phyloP scores from a whole-genome alignment of 768 basidiomycete genomes.

The Calocybe gangraenosa region DNA sequence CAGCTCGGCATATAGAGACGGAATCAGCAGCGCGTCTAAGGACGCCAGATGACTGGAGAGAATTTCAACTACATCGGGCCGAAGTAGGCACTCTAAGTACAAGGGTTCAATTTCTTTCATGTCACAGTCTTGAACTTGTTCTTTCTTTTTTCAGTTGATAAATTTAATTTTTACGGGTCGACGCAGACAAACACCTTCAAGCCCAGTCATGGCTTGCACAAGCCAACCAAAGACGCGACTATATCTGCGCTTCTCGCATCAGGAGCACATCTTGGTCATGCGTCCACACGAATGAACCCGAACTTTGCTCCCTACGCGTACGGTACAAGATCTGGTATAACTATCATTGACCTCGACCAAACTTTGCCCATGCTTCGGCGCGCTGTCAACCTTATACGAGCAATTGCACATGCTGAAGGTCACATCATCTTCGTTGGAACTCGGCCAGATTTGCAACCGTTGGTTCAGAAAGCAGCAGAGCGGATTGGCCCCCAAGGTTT shows the following conservation, averaged over 20 bases:
- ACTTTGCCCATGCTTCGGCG: conserved; percentile 89
- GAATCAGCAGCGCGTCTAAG: conserved; percentile 28
- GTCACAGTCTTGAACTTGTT: conserved; percentile 6
- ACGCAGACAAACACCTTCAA: conserved; percentile 69
- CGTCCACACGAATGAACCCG: conserved; percentile 78
- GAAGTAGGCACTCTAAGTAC: conserved; percentile 53
- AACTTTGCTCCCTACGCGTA: conserved; percentile 92
- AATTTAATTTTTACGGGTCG: conserved; percentile 73
- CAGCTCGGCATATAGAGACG: conserved; percentile 24
- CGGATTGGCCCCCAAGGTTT: conserved; percentile 79
- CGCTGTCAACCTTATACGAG: conserved; percentile 83
- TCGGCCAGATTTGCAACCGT: conserved; percentile 67
- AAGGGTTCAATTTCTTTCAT: conserved; percentile 9
- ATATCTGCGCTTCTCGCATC: conserved; percentile 88
- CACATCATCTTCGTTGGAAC: conserved; percentile 90
- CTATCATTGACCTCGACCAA: conserved; percentile 92
- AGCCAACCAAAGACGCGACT: conserved; percentile 67
- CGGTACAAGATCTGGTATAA: conserved; percentile 84
- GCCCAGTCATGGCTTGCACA: conserved; percentile 66
- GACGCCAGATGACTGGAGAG: conserved; percentile 59
- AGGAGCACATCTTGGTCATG: conserved; percentile 93
- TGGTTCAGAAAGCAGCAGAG: conserved; percentile 75
- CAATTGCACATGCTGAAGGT: conserved; percentile 77
- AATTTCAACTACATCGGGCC: conserved; percentile 56
- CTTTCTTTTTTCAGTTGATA: conserved; percentile 41